Evolutionary conservation across 2,329 filamentous ascomycete genomes (phyloP).

Genomic region (Epichloe hybrida): DNA sequence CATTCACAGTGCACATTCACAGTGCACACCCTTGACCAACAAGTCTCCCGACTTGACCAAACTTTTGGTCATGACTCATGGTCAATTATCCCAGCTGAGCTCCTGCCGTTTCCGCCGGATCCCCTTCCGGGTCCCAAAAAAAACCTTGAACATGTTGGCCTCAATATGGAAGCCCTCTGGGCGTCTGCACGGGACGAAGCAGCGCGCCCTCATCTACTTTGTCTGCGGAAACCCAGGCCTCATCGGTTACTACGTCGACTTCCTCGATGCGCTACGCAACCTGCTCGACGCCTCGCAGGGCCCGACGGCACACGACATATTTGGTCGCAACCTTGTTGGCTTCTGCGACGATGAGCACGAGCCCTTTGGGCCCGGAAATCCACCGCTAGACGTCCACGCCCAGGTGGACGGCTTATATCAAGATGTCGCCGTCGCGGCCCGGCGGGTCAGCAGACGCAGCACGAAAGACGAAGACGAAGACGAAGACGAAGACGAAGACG

Average conservation of each 20-base stretch:
- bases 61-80: too few relatives aligned
- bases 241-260: conserved; percentile 58
- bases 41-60: too few relatives aligned
- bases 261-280: conserved; percentile 43
- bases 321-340: conserved; percentile 44
- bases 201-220: conserved; percentile 49
- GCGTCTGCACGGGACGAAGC: conserved; percentile 8
- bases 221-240: conserved; percentile 67
- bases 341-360: conserved; percentile 41
- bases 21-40: too few relatives aligned
- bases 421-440: conserved; percentile 20
- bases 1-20: too few relatives aligned
- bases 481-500: conserved; percentile 3
- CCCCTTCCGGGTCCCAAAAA: not conserved
- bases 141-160: conserved; percentile 8
- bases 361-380: conserved; percentile 25
- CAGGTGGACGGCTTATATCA: conserved; percentile 35
- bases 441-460: not conserved
- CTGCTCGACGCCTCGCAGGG: conserved; percentile 34
- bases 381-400: conserved; percentile 38
- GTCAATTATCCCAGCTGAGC: too few relatives aligned
- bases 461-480: conserved; percentile 7
- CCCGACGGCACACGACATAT: conserved; percentile 35
- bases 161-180: conserved; percentile 19
- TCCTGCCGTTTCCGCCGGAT: too few relatives aligned